phyloP scores from a whole-genome alignment of 1,284 basidiomycete species.

The Microbotryum intermedium region DNA sequence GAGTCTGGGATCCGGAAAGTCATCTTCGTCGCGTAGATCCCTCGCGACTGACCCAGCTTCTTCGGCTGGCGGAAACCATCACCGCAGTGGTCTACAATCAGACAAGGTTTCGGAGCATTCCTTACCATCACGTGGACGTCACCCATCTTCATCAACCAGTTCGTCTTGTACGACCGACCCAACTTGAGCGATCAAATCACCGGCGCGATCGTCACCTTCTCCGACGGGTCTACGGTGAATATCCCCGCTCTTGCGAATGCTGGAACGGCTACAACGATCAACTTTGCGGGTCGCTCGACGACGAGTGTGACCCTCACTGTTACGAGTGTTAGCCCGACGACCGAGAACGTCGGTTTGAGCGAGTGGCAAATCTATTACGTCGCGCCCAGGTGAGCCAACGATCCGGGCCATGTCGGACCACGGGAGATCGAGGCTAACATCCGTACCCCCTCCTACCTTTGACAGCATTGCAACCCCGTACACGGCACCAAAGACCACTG shows the following conservation, averaged over 20 bases:
- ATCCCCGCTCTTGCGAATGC: conserved; percentile 17
- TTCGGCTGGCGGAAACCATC: background rate
- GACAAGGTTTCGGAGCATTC: conserved; percentile 4
- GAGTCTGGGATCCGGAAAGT: background rate
- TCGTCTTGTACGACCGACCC: conserved; percentile 19
- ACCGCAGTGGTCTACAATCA: conserved; percentile 10
- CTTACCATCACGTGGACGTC: conserved; percentile 8
- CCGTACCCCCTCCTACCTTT: background rate
- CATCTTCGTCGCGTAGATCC: too few species aligned
- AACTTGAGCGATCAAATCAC: conserved; percentile 21
- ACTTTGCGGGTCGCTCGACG: conserved; percentile 6
- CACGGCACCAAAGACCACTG: background rate
- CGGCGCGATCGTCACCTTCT: conserved; percentile 10
- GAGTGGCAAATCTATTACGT: conserved; percentile 7
- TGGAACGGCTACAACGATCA: conserved; percentile 10
- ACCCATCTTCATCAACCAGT: background rate
- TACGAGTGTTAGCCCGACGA: conserved; percentile 10
- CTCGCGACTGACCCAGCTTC: background rate
- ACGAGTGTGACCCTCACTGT: conserved; percentile 11
- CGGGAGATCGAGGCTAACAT: background rate
- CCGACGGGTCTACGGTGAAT: conserved; percentile 7
- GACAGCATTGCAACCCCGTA: background rate
- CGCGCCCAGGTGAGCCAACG: background rate
- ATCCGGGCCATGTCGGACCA: background rate
- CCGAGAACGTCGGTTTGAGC: conserved; percentile 5